Evolutionary conservation across 306 rosid species (phyloP), one percentile per base, ranked within the genome.

Genomic region (Rosa multiflora): DNA sequence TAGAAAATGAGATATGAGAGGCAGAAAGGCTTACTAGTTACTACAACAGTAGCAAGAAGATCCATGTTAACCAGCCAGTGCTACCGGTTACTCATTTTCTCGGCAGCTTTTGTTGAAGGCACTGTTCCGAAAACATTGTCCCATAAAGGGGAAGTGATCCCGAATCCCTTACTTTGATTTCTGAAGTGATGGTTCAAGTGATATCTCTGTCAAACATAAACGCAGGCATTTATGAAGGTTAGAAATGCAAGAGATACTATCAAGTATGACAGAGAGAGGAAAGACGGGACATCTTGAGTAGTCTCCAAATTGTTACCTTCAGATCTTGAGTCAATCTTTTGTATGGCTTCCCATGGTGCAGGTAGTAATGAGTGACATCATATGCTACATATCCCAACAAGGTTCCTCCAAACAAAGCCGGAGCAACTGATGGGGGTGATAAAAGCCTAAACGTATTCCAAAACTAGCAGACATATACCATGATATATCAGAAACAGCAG

Each of bases 121-220:
- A 70, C 40, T 66, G 88, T 82, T 67, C 88, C 82, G 10, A 85
- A 85, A 29, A 83, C 83, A 66, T 69, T 66, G 79, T 85, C 84
- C 86, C 88, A 82, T 39, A 85, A 47, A 18, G 88, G 63, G n/a
- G 83, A 82, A 29, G 86, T 82, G 62, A 85, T 76, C 66, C 88
- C 88, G 40, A 85, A 85, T 72, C 88, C 86, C 74, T 43, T 18
- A 14, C 55, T 75, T 49, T 72, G 83, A 75, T 56, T 56, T 67
- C 79, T 72, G 78, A 70, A 85, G 76, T 85, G 88, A 72, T 85
- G 86, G 68, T 76, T 82, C 73, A 79, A 56, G 62, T 85, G 88
- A 76, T 79, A 71, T 82, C 73, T 82, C 86, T 85, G 82, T 49
- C 12, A 48, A 67, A 42, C 40, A 37, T 6, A 43, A 67, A 58